Conservation (phyloP, 78 protist species). For the Dictyostelium firmibasis region DNA sequence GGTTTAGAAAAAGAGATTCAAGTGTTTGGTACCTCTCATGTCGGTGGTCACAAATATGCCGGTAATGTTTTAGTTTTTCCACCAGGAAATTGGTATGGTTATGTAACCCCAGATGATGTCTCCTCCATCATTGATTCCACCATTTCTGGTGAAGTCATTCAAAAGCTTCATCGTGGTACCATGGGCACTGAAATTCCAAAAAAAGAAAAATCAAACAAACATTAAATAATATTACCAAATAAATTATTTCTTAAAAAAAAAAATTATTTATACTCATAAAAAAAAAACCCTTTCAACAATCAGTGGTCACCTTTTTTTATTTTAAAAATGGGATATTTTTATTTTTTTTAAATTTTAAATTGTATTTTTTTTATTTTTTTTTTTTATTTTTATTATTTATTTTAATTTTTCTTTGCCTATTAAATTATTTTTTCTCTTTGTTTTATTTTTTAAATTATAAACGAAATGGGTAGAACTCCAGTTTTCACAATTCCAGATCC, state of each 20-base stretch:
- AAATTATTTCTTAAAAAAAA: no score
- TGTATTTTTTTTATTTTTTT: no score
- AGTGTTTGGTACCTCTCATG: constrained; percentile 59
- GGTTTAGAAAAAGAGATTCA: constrained; percentile 30
- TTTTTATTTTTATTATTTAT: no score
- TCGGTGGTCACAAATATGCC: constrained; percentile 83
- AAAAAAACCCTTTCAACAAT: neutral
- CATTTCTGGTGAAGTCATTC: neutral
- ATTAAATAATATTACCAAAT: no score
- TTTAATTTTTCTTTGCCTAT: no score
- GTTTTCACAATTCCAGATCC: neutral
- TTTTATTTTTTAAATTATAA: no score
- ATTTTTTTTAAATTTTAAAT: no score
- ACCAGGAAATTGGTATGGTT: constrained; percentile 83
- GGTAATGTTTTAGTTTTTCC: constrained; percentile 81
- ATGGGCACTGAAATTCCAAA: constrained; percentile 29
- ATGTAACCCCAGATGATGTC: constrained; percentile 62
- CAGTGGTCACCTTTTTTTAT: neutral
- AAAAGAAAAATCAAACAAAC: neutral
- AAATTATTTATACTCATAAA: no score
- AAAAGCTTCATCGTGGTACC: constrained; percentile 27
- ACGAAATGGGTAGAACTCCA: neutral
- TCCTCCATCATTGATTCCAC: constrained; percentile 28
- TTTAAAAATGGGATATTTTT: no score
- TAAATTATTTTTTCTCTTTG: no score